phyloP scores from a whole-genome alignment of 495 filamentous ascomycete genomes.

The Cudoniella acicularis region DNA sequence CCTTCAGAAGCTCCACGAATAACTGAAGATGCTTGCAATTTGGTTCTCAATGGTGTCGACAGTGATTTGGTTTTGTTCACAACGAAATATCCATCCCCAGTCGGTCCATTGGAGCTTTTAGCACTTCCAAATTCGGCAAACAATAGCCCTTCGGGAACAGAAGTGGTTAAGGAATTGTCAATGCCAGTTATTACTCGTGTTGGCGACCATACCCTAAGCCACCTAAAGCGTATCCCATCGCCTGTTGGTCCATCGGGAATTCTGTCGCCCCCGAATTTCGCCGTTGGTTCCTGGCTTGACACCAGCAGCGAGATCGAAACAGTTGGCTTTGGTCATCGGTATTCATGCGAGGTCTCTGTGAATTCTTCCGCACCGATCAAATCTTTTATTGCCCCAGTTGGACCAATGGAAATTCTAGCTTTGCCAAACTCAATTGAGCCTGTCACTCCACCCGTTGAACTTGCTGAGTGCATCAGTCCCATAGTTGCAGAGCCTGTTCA shows the following conservation, averaged over 20 bases:
- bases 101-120: constrained; percentile 33
- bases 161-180: background rate
- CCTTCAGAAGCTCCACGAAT: background rate
- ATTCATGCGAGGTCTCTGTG: no score
- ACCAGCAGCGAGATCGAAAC: no score
- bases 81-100: constrained; percentile 19
- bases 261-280: no score
- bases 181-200: background rate
- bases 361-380: no score
- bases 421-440: constrained; percentile 31
- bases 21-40: background rate
- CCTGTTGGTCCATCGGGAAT: no score
- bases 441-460: background rate
- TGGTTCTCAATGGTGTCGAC: background rate
- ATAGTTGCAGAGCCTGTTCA: background rate
- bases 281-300: no score
- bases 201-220: background rate
- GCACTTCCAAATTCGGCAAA: constrained; percentile 34
- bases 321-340: no score
- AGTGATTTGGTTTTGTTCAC: background rate
- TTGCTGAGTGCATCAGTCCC: background rate
- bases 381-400: no score
- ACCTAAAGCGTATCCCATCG: no score
- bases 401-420: constrained; percentile 34
- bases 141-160: background rate